Percentiles rank a stretch among this genome's conserved stretches.
phyloP scores from a whole-genome alignment of 257 asterid genomes.

The Nicotiana sylvestris region DNA sequence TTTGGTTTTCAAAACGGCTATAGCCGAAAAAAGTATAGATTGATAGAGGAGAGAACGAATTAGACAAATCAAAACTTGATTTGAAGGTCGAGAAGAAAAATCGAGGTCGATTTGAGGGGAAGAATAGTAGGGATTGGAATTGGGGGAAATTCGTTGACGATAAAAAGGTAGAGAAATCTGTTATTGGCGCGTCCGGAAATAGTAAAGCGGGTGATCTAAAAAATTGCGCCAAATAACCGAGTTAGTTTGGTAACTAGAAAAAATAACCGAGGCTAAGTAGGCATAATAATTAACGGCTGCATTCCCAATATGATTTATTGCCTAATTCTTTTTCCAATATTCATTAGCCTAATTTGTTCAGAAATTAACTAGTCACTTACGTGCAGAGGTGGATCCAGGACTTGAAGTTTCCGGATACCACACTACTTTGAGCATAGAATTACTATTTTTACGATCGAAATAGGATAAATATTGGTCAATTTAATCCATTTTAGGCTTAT shows the following conservation, averaged over 20 bases:
- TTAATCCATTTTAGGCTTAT: too few relatives aligned
- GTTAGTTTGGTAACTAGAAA: too few relatives aligned
- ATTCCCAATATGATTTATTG: not conserved
- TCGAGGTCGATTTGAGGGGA: conserved; percentile 12
- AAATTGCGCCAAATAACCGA: not conserved
- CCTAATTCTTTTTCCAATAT: too few relatives aligned
- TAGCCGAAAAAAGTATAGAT: conserved; percentile 9
- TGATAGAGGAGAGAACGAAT: conserved; percentile 16
- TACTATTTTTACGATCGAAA: too few relatives aligned
- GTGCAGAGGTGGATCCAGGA: not conserved
- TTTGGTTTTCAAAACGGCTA: not conserved
- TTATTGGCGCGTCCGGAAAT: conserved; percentile 18
- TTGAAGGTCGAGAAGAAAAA: conserved; percentile 12
- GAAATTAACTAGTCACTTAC: not conserved
- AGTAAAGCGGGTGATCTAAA: not conserved
- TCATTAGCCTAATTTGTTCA: not conserved
- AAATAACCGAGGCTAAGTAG: too few relatives aligned
- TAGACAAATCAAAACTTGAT: conserved; percentile 10
- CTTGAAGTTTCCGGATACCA: too few relatives aligned
- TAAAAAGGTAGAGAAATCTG: conserved; percentile 11
- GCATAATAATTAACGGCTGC: not conserved
- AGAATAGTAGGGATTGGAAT: not conserved
- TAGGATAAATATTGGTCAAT: too few relatives aligned
- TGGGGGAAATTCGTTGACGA: conserved; percentile 10
- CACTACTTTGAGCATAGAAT: too few relatives aligned